Conservation (phyloP, 192 early-diverging fungal genomes). For the Coemansia sp. region DNA sequence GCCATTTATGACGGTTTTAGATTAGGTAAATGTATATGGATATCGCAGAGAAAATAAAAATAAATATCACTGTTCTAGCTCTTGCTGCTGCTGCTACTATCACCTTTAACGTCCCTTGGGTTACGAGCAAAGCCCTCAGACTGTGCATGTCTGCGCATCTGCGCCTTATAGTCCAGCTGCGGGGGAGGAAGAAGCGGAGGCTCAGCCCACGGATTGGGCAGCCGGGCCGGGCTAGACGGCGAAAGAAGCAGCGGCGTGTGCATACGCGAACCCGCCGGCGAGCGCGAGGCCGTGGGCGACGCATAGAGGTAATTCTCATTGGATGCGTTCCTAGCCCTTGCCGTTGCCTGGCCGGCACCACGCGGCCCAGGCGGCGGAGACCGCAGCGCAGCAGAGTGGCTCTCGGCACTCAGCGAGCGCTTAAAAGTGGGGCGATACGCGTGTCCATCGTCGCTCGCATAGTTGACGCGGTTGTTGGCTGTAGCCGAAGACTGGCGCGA, state of each 20-base stretch:
- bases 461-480: conserved; percentile 30
- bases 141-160: conserved; percentile 44
- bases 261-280: background rate
- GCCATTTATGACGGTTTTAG: too few relatives aligned
- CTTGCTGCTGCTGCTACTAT: background rate
- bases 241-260: conserved; percentile 23
- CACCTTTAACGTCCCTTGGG: conserved; percentile 2
- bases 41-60: background rate
- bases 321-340: background rate
- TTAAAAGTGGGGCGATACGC: background rate
- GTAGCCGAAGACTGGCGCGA: conserved; percentile 39
- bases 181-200: conserved; percentile 1
- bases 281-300: background rate
- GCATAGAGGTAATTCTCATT: conserved; percentile 23
- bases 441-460: conserved; percentile 34
- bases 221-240: conserved; percentile 46
- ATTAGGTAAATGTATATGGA: background rate
- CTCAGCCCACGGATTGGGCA: conserved; percentile 46
- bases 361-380: background rate
- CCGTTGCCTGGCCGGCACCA: background rate
- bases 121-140: conserved; percentile 30
- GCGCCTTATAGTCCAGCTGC: conserved; percentile 4
- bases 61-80: background rate
- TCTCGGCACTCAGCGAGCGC: background rate
- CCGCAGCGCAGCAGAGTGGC: background rate